Evolutionary conservation across 257 asterid genomes (phyloP).

Genomic region (Fraxinus americana): DNA sequence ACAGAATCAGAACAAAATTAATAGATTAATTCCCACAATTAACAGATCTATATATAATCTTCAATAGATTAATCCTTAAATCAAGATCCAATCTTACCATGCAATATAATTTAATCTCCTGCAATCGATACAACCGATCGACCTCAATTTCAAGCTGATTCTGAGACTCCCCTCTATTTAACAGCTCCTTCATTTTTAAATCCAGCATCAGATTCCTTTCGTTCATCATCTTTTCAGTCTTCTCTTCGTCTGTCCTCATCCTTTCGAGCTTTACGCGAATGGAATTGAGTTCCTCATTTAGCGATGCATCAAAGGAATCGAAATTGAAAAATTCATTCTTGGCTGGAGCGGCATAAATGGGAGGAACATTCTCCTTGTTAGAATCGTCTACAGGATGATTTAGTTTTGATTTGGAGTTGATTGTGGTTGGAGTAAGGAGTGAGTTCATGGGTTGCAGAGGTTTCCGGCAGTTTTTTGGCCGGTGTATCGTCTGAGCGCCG

Average conservation of each 20-base stretch:
- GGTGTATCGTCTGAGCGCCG: constrained; percentile 22
- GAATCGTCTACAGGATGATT: constrained; percentile 28
- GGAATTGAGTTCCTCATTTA: constrained; percentile 74
- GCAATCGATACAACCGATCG: constrained; percentile 76
- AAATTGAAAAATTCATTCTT: neutral
- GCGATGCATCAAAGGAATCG: constrained; percentile 51
- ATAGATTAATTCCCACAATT: neutral
- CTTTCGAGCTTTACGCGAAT: constrained; percentile 64
- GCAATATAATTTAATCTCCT: constrained; percentile 69
- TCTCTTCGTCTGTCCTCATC: constrained; percentile 52
- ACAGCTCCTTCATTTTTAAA: constrained; percentile 57
- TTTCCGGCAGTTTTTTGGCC: constrained; percentile 38
- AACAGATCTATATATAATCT: neutral
- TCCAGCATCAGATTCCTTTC: constrained; percentile 55
- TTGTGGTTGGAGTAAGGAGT: constrained; percentile 19
- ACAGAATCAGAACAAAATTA: neutral
- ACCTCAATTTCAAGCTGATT: constrained; percentile 80
- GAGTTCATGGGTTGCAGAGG: constrained; percentile 55
- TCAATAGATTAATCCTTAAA: neutral
- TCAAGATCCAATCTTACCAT: constrained; percentile 37
- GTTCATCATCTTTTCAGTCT: constrained; percentile 52
- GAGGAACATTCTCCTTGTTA: constrained; percentile 66
- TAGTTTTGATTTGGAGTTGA: constrained; percentile 18
- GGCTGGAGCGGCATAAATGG: constrained; percentile 28
- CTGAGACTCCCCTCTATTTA: constrained; percentile 63